Evolutionary conservation across 805 yeast species (phyloP), one percentile per base, ranked within the genome.

Genomic region (Phaffomyces thermotolerans): DNA sequence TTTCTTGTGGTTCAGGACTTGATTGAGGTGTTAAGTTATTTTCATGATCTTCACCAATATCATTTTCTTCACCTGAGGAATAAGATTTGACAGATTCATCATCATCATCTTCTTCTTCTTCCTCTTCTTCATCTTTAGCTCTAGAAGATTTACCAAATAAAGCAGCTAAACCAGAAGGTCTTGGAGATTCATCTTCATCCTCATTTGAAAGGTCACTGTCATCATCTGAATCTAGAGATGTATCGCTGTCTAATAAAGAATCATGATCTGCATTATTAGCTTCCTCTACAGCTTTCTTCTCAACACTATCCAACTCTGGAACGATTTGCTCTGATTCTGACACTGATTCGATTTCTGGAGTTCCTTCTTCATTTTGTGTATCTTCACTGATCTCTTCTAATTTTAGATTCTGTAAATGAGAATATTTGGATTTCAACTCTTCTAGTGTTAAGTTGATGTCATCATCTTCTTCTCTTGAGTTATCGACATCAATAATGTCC

Each of bases 71-170:
- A 8, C 47, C 52, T 9, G 54, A 61, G 7, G 53, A 54, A 31
- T 46, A 62, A 9, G 53, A 50, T 31, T 65, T 61, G 5, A 58
- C 58, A 6, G 66, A 64, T 34, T 63, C 69, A 25, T 65, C 69
- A 17, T 64, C 68, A 8, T 57, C 56, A 27, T 27, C 29, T 9
- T 27, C 29, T 9, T 25, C 8, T 4, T 25, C 27, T 4, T 67
- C 71, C 15, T 66, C 71, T 9, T 57, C 56, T n/a, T 61, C 65
- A 10, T 46, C 54, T 20, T 56, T 55, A 8, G 46, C 13, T 20
- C 4, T 47, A 1, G 51, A 52, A 34, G 45, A 51, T 14, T 56
- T 52, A 10, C 66, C 67, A 45, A 69, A 67, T 14, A 71, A 52
- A 0, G 73, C 58, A 4, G 69, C 67, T 30, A 71, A 50, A 1